phyloP scores from a whole-genome alignment of 352 stramenopile genomes.

The Halophytophthora polymorphica region DNA sequence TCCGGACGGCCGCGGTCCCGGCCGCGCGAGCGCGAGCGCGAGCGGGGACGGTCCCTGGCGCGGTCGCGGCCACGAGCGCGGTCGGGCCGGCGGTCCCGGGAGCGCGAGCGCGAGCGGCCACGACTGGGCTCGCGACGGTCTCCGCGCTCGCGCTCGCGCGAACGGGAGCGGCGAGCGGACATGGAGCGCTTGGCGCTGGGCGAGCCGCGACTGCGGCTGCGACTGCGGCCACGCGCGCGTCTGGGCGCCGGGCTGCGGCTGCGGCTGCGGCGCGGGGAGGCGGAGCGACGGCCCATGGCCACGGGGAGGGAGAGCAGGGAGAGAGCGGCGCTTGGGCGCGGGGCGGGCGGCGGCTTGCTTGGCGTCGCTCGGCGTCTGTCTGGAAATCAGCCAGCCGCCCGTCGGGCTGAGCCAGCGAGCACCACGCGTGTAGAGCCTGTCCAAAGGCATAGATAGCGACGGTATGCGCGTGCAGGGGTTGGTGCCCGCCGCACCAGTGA shows the following conservation, averaged over 20 bases:
- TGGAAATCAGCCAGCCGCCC: not conserved
- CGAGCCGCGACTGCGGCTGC: conserved; percentile 16
- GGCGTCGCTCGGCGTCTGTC: not conserved
- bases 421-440: too few species aligned
- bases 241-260: conserved; percentile 29
- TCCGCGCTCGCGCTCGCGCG: conserved; percentile 33
- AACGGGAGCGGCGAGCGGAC: conserved; percentile 12
- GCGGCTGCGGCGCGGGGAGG: conserved; percentile 43
- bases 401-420: not conserved
- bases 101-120: conserved; percentile 33
- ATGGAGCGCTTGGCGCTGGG: conserved; percentile 1
- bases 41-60: conserved; percentile 5
- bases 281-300: conserved; percentile 42
- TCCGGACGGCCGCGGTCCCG: conserved; percentile 15
- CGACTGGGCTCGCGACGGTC: conserved; percentile 7
- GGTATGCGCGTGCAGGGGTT: too few species aligned
- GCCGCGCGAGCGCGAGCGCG: conserved; percentile 28
- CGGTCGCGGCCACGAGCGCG: conserved; percentile 17
- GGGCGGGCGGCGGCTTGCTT: not conserved
- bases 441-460: too few species aligned
- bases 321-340: not conserved
- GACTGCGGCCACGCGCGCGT: conserved; percentile 21
- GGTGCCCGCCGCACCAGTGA: too few species aligned
- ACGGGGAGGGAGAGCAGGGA: not conserved
- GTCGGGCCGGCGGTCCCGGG: conserved; percentile 19